A percentile compares a stretch with the other conserved stretches of the same genome.
These are phyloP conservation scores for Gossypium lobatum DNA, from an alignment of 441 rosid genomes.

Conservation along the genomic window DNA sequence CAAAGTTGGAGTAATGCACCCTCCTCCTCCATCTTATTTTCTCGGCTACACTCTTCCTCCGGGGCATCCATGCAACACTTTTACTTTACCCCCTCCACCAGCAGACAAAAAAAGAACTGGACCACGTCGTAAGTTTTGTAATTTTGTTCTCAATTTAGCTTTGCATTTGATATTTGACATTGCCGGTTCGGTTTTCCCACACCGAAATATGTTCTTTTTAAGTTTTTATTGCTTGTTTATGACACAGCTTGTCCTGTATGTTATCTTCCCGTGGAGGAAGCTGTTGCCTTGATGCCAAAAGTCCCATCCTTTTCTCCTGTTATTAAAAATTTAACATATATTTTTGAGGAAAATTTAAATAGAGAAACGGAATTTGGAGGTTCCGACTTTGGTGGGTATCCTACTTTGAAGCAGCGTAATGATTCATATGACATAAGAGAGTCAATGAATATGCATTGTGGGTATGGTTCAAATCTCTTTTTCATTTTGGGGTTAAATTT, in stretches of 20 bases:
- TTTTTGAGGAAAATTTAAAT: conserved; percentile 49
- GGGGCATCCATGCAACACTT: conserved; percentile 72
- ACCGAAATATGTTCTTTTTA: conserved; percentile 19
- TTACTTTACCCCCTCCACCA: conserved; percentile 89
- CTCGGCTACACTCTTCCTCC: conserved; percentile 76
- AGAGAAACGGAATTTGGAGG: conserved; percentile 69
- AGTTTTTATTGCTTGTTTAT: conserved; percentile 25
- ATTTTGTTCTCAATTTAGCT: background rate
- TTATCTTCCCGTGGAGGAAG: conserved; percentile 84
- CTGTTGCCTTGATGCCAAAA: conserved; percentile 68
- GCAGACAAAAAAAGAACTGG: conserved; percentile 85
- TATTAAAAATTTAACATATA: conserved; percentile 53
- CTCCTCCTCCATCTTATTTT: conserved; percentile 62
- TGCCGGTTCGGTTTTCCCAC: conserved; percentile 5
- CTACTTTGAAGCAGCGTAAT: conserved; percentile 61
- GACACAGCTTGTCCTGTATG: conserved; percentile 86
- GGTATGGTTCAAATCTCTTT: conserved; percentile 42
- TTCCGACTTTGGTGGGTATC: conserved; percentile 84
- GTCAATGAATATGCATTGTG: conserved; percentile 74
- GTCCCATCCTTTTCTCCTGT: conserved; percentile 67
- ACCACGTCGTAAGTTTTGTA: conserved; percentile 65
- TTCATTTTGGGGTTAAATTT: background rate
- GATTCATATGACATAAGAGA: conserved; percentile 69
- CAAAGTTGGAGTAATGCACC: conserved; percentile 24
- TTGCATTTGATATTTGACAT: background rate